Base-by-base conservation (phyloP, 2,329 filamentous ascomycete species). In the Tolypocladium amazonense region DNA sequence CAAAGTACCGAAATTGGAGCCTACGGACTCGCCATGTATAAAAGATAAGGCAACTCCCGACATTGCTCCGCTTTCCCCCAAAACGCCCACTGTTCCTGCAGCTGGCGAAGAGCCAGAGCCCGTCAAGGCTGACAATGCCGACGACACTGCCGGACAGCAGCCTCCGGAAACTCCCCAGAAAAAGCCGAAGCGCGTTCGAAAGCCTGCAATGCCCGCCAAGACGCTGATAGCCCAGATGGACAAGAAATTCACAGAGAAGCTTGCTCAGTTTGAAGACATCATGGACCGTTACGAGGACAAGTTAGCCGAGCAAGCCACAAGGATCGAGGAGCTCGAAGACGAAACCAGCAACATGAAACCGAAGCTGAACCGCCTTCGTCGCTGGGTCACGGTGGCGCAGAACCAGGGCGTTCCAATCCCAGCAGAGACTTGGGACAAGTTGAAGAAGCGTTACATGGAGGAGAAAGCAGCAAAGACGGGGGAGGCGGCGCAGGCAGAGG, bases 401-500 rank as follows among this genome's bases (percentile, higher is more conserved):
- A 54, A 23, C 7, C 30, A 54, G 50, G 50, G 50, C 30, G 50
- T 23, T 2, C 50, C 50, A 1, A 4, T 54, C 11, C 50, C 50
- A 6, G 1, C 11, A 11, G 6, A 23, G 9, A 12, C 23, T 7
- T 54, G 50, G 50, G 30, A 23, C 2, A 20, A 23, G 1, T 8
- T 54, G 27, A 30, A 20, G 9, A 35, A 23, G 20, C 23, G 5
- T 20, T 54, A 54, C 50, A 37, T 9, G 9, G 50, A 20, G 20
- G 15, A 6, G 8, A n/a, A 23, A 30, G 30, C 11, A 2, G 7
- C 0, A 4, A n/a, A 6, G 30, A 3, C 2, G 4, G n/a, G 7
- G 3, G 30, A 23, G 30, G 20, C 27, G 9, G 18, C 9, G 20
- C 18, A n/a, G 14, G 30, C 3, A 35, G 20, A n/a, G 11, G 18